A percentile compares a stretch with the other conserved stretches of the same genome.
Conservation (phyloP, 2,329 filamentous ascomycete genomes). For the Teratosphaeriaceae sp. region DNA sequence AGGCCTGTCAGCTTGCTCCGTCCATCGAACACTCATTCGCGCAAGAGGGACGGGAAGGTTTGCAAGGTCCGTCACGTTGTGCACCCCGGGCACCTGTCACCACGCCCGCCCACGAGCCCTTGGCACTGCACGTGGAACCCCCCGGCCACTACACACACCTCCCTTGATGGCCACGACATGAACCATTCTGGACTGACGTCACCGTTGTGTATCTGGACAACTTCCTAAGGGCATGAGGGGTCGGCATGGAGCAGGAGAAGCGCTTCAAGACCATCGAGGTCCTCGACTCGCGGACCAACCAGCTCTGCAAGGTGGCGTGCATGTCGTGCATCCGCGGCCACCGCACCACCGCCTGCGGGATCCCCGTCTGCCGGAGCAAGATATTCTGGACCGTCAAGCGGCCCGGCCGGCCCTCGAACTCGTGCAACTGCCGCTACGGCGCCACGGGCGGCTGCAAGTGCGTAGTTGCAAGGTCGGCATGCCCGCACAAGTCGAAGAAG, state of each 20-base stretch:
- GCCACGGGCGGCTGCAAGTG: constrained; percentile 28
- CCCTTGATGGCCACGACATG: constrained; percentile 2
- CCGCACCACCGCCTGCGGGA: constrained; percentile 29
- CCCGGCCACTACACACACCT: not conserved
- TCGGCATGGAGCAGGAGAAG: constrained; percentile 22
- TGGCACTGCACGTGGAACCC: not conserved
- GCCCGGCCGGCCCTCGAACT: constrained; percentile 28
- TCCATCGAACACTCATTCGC: too few species aligned
- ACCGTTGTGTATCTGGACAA: not conserved
- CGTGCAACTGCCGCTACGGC: constrained; percentile 28
- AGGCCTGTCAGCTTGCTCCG: not conserved
- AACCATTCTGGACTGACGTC: constrained; percentile 1
- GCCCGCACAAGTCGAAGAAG: constrained; percentile 29
- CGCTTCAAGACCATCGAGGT: constrained; percentile 32
- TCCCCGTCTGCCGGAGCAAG: constrained; percentile 28
- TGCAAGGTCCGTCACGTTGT: not conserved
- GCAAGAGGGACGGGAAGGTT: too few species aligned
- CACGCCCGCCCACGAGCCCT: not conserved
- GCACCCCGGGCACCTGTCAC: not conserved
- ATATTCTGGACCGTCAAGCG: constrained; percentile 31
- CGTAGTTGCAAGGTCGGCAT: constrained; percentile 25
- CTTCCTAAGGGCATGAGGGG: not conserved
- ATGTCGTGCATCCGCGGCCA: constrained; percentile 32
- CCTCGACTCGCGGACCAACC: constrained; percentile 24
- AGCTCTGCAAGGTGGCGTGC: constrained; percentile 29